phyloP scores from a whole-genome alignment of 257 asterid species.

The Solanum sitiens region DNA sequence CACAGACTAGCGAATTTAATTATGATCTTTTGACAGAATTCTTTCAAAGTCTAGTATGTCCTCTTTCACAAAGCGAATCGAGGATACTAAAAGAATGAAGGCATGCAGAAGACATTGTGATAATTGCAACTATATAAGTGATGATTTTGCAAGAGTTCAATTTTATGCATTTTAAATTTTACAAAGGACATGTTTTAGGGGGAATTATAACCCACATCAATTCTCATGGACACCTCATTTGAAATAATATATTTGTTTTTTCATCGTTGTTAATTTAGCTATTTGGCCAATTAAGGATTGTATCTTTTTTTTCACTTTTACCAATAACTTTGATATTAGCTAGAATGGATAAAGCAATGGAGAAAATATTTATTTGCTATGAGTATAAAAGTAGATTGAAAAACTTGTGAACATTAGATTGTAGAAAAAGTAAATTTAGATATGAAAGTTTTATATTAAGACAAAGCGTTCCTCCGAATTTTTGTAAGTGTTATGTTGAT shows the following conservation, averaged over 20 bases:
- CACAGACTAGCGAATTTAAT: neutral
- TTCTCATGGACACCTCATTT: neutral
- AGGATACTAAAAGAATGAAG: neutral
- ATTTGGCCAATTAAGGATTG: neutral
- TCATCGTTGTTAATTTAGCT: neutral
- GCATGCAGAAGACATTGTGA: neutral
- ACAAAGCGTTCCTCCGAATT: too few relatives aligned
- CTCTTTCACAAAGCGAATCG: neutral
- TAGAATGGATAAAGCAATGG: neutral
- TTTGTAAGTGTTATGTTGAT: too few relatives aligned
- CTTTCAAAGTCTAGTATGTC: neutral
- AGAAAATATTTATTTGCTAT: neutral
- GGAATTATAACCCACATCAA: neutral
- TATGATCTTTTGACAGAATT: neutral
- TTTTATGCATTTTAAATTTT: neutral
- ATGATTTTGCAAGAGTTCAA: neutral
- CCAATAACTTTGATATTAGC: neutral
- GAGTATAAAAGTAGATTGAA: neutral
- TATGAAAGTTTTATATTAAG: too few relatives aligned
- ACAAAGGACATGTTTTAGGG: neutral
- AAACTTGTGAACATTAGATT: neutral
- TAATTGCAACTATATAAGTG: neutral
- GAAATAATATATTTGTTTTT: neutral
- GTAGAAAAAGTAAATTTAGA: too few relatives aligned
- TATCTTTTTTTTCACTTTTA: neutral